Evolutionary conservation across 2,329 filamentous ascomycete genomes (phyloP).

Genomic region (Dichotomopilus funicola): DNA sequence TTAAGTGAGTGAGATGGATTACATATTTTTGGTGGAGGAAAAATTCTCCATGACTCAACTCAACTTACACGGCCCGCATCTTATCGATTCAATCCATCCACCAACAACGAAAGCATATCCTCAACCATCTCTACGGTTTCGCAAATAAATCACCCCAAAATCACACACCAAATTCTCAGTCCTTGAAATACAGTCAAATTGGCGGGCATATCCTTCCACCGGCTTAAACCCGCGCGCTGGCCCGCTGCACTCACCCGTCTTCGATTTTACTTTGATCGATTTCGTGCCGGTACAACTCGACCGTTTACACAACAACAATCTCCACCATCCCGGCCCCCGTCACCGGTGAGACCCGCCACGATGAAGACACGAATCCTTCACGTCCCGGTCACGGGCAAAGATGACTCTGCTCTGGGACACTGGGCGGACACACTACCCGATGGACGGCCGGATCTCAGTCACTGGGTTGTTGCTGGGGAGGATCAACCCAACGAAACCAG

Average conservation of each 20-base stretch:
- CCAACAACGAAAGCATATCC: not conserved
- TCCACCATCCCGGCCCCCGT: not conserved
- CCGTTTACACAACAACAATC: slow-evolving; percentile 5
- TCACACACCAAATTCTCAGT: not conserved
- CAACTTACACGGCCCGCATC: slow-evolving; percentile 9
- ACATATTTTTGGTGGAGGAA: not conserved
- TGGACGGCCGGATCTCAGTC: slow-evolving; percentile 28
- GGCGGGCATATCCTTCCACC: slow-evolving; percentile 6
- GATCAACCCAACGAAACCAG: slow-evolving; percentile 13
- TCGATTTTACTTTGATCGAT: not conserved
- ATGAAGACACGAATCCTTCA: slow-evolving; percentile 27
- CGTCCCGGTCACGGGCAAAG: slow-evolving; percentile 19
- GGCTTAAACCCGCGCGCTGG: slow-evolving; percentile 16
- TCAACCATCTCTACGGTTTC: no score
- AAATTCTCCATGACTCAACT: slow-evolving; percentile 18
- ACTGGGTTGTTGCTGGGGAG: slow-evolving; percentile 30
- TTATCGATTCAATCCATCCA: not conserved
- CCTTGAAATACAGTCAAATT: slow-evolving; percentile 1
- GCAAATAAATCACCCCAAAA: not conserved
- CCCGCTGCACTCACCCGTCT: slow-evolving; percentile 9
- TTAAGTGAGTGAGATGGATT: no score
- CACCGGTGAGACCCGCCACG: not conserved
- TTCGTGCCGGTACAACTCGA: slow-evolving; percentile 2
- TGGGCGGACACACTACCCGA: slow-evolving; percentile 13
- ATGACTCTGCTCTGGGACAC: slow-evolving; percentile 13